Conservation (phyloP, 2,329 filamentous ascomycete species). For the Mycosphaerella sp. region DNA sequence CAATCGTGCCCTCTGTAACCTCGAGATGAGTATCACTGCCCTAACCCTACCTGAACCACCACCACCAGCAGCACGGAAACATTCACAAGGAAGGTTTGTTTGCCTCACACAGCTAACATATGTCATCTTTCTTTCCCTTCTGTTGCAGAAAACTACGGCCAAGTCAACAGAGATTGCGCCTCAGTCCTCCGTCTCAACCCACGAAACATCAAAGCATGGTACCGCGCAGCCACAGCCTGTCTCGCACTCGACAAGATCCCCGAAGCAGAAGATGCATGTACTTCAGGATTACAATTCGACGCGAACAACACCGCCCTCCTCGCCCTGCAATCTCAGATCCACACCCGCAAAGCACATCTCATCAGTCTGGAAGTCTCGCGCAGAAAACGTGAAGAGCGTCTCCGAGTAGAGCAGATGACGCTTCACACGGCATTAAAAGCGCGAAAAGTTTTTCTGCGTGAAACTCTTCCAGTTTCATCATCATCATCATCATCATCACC, state of each 20-base stretch:
- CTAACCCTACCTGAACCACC: neutral
- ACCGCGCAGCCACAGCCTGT: constrained; percentile 73
- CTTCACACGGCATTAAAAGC: constrained; percentile 52
- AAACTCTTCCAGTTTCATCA: constrained; percentile 40
- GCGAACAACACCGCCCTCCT: constrained; percentile 61
- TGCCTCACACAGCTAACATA: neutral
- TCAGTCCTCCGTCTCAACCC: constrained; percentile 72
- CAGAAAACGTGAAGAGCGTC: constrained; percentile 49
- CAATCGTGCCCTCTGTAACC: constrained; percentile 84
- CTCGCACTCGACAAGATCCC: constrained; percentile 69
- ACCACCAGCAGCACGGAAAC: neutral
- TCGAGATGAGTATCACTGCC: constrained; percentile 60
- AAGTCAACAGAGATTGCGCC: constrained; percentile 78
- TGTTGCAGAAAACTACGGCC: constrained; percentile 69
- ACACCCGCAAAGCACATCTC: constrained; percentile 51
- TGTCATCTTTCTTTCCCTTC: too few species aligned
- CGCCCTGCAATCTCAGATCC: constrained; percentile 57
- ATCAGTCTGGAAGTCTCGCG: constrained; percentile 45
- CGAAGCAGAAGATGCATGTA: constrained; percentile 76
- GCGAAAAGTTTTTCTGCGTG: constrained; percentile 62
- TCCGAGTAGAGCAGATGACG: constrained; percentile 53
- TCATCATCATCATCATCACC: constrained; percentile 39
- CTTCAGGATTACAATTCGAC: constrained; percentile 68
- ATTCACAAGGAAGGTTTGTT: too few species aligned
- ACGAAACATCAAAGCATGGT: constrained; percentile 81